Evolutionary conservation across 108 stramenopile species (phyloP).

Genomic region (Ochromonas danica): DNA sequence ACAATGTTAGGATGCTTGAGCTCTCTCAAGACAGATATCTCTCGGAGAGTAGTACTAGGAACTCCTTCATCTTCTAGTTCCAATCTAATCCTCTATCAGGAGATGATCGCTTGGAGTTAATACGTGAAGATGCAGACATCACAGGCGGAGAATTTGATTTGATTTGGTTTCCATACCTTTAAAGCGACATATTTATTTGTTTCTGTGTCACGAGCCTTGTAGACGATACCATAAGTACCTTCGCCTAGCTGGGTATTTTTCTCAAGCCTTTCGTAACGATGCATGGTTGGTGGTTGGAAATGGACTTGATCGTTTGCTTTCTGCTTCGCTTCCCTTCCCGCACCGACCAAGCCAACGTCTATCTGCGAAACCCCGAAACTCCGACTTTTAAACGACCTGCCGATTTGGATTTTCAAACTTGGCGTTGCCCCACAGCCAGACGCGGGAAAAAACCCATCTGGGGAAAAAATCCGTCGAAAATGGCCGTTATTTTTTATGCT

Average conservation of each 20-base stretch:
- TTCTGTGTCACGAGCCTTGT: conserved; percentile 76
- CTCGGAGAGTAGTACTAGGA: conserved; percentile 85
- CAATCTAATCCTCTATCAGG: conserved; percentile 72
- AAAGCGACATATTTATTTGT: conserved; percentile 77
- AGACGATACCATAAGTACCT: conserved; percentile 92
- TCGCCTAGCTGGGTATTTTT: conserved; percentile 72
- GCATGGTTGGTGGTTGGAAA: no score
- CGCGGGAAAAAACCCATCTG: no score
- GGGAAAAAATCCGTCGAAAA: no score
- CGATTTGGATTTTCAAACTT: no score
- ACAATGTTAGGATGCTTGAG: conserved; percentile 91
- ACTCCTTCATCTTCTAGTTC: conserved; percentile 87
- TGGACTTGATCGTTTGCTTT: no score
- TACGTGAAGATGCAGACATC: background rate
- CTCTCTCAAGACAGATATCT: conserved; percentile 88
- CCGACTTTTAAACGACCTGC: no score
- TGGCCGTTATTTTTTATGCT: no score
- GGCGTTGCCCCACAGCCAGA: no score
- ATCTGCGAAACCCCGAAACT: no score
- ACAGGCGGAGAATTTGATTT: background rate
- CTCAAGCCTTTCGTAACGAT: conserved; percentile 74
- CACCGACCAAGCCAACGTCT: no score
- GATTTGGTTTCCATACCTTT: conserved; percentile 52
- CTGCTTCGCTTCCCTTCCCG: no score
- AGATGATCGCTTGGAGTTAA: background rate